phyloP scores from a whole-genome alignment of 2,329 filamentous ascomycete species.

The Aschersonia sp. region DNA sequence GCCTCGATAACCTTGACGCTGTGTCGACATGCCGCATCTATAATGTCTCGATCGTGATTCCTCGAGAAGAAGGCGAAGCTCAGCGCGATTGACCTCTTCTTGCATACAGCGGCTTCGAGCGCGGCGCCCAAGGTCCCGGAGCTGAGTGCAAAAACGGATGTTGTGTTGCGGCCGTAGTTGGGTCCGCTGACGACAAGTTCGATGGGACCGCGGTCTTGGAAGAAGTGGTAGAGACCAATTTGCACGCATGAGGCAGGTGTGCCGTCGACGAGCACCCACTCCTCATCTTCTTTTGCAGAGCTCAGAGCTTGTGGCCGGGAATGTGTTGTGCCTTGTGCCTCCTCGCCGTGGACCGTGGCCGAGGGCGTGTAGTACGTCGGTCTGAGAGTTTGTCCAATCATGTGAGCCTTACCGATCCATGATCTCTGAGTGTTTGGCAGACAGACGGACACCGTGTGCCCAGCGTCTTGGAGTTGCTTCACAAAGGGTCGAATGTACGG shows the following conservation, averaged over 20 bases:
- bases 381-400: slow-evolving; percentile 77
- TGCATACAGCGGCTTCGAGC: slow-evolving; percentile 61
- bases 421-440: slow-evolving; percentile 84
- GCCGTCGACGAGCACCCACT: slow-evolving; percentile 71
- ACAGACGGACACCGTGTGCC: slow-evolving; percentile 81
- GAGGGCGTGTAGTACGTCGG: slow-evolving; percentile 66
- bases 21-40: slow-evolving; percentile 60
- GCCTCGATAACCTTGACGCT: slow-evolving; percentile 67
- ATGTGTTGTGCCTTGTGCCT: slow-evolving; percentile 50
- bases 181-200: slow-evolving; percentile 69
- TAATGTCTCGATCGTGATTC: slow-evolving; percentile 70
- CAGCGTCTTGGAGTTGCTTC: slow-evolving; percentile 52
- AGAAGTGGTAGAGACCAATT: slow-evolving; percentile 70
- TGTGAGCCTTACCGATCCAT: slow-evolving; percentile 97
- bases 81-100: slow-evolving; percentile 59
- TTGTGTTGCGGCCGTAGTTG: slow-evolving; percentile 74
- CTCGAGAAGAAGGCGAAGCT: slow-evolving; percentile 81
- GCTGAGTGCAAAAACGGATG: slow-evolving; percentile 62
- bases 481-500: slow-evolving; percentile 69
- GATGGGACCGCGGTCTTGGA: slow-evolving; percentile 53
- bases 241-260: slow-evolving; percentile 72
- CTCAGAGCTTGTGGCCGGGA: slow-evolving; percentile 36
- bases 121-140: slow-evolving; percentile 67
- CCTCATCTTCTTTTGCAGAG: slow-evolving; percentile 34
- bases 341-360: slow-evolving; percentile 22